A percentile compares a stretch with the other conserved stretches of the same genome.
Evolutionary conservation across 495 filamentous ascomycete genomes (phyloP).

Genomic region (Xylaria castorea): DNA sequence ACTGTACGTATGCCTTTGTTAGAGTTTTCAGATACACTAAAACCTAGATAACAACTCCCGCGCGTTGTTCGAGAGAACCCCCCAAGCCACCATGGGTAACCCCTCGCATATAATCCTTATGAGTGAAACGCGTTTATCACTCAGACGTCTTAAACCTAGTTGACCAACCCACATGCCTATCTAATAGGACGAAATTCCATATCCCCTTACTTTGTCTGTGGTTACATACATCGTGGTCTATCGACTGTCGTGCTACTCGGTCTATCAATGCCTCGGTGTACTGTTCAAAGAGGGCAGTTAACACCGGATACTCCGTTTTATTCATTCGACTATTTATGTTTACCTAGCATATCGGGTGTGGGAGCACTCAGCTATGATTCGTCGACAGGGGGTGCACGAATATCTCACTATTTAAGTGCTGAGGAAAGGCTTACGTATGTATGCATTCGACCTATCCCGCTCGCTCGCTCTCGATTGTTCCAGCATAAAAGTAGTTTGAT

Average conservation of each 20-base stretch:
- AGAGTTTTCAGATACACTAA: neutral
- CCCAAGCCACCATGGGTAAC: neutral
- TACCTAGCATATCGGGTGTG: neutral
- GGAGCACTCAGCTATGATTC: neutral
- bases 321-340: neutral
- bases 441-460: neutral
- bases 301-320: neutral
- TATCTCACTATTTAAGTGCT: neutral
- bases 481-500: neutral
- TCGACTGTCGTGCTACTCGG: neutral
- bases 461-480: neutral
- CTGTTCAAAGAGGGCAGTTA: neutral
- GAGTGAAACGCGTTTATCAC: neutral
- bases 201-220: neutral
- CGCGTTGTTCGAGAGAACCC: neutral
- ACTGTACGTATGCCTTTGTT: neutral
- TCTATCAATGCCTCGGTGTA: neutral
- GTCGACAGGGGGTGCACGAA: neutral
- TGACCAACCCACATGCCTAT: neutral
- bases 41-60: neutral
- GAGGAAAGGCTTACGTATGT: neutral
- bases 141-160: neutral
- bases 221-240: neutral
- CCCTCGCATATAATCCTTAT: neutral
- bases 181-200: neutral